Evolutionary conservation across 225 moss, liverwort and hornwort species (phyloP).

Genomic region (Antitrichia curtipendula): DNA sequence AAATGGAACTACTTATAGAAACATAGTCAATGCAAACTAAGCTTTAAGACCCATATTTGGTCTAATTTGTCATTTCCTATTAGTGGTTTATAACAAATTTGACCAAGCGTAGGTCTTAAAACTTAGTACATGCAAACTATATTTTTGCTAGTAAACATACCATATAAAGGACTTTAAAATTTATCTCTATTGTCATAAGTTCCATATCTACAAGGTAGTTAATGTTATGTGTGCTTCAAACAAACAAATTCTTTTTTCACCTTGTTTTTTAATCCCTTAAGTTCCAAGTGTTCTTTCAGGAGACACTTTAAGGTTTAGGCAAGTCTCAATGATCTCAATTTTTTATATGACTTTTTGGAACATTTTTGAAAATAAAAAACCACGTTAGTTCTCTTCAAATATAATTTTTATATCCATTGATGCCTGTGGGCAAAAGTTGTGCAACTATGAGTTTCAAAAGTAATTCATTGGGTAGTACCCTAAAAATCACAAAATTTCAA

Average conservation of each 20-base stretch:
- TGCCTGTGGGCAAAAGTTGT: rapidly evolving
- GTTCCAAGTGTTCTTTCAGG: rapidly evolving
- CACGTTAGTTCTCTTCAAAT: background rate
- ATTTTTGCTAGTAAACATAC: background rate
- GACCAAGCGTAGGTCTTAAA: background rate
- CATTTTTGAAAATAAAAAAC: background rate
- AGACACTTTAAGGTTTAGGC: background rate
- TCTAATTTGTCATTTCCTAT: background rate
- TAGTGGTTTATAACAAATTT: background rate
- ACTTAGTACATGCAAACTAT: rapidly evolving
- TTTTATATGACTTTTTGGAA: background rate
- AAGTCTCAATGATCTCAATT: background rate
- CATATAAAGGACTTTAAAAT: background rate
- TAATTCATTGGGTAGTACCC: rapidly evolving
- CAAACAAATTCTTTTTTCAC: background rate
- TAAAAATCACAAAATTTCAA: background rate
- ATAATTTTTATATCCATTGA: background rate
- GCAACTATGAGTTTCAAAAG: background rate
- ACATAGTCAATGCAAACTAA: rapidly evolving
- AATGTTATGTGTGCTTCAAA: background rate
- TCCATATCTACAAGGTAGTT: background rate
- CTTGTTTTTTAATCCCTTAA: background rate
- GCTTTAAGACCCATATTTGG: background rate
- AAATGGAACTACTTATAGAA: too few species aligned
- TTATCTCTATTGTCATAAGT: background rate